Evolutionary conservation across 805 yeast genomes (phyloP), one percentile per base, ranked within the genome.

Genomic region (Sugiyamaella mastotermitis): DNA sequence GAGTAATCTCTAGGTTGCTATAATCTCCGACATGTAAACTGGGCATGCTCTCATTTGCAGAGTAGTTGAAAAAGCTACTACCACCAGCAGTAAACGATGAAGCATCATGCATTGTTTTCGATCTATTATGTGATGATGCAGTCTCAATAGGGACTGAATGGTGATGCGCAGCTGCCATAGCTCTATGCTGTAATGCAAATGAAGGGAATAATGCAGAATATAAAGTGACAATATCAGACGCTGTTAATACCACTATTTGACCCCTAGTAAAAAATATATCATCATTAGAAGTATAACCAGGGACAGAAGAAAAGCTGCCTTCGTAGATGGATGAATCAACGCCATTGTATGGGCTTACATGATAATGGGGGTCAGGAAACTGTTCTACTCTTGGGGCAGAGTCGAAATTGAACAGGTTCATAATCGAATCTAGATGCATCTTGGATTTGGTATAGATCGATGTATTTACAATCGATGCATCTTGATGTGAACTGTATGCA

Each of bases 171-270:
- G 22, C 14, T 3, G 25, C 16, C 8, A 22, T 6, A 5, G 44
- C 31, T 18, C 43, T 24, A 4, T 33, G 39, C 45, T 35, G 40
- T 19, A 41, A 22, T 17, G 46, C 35, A 16, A 36, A 38, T 2
- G 49, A 33, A 3, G 58, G 58, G 30, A 54, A 46, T 9, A 54
- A 37, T 2, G 54, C 38, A 6, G 53, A 39, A 37, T 46, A 58
- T n/a, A 58, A 37, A 31, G 35, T 46, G 1, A 52, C 42, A 4
- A 59, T 47, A 29, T 59, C 64, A 22, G 58, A 48, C 2, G 60
- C 58, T 10, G 51, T 47, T 15, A 58, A 37, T 2, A 56, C 60
- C 15, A 59, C n/a, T 6, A 38, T 17, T 22, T 38, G 38, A 2
- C 41, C 41, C n/a, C n/a, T n/a, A n/a, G n/a, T n/a, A n/a, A n/a